Conservation (phyloP, 345 rosid species). For the Euclidium syriacum region DNA sequence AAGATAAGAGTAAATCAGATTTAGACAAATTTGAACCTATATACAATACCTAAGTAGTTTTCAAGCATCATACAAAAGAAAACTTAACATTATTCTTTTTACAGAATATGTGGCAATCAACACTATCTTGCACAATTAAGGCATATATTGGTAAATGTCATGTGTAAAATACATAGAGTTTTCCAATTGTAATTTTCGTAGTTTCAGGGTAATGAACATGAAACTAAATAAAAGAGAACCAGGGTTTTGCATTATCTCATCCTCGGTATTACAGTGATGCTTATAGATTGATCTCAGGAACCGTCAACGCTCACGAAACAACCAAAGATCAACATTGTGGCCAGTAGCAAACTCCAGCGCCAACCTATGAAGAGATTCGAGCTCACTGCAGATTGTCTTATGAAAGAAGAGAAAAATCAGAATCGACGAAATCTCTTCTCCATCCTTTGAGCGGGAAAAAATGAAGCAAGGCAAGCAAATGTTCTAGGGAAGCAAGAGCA, state of each 20-base stretch:
- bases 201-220: neutral
- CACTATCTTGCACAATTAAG: neutral
- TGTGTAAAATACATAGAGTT: neutral
- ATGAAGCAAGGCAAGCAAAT: neutral
- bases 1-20: constrained; percentile 4
- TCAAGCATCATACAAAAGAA: neutral
- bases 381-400: constrained; percentile 77
- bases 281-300: constrained; percentile 65
- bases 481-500: constrained; percentile 10
- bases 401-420: constrained; percentile 72
- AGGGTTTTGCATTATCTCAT: constrained; percentile 49
- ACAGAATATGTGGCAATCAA: neutral
- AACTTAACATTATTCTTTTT: neutral
- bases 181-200: neutral
- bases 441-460: constrained; percentile 22
- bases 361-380: constrained; percentile 68
- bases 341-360: constrained; percentile 73
- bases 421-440: constrained; percentile 63
- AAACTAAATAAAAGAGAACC: neutral
- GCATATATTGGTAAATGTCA: neutral
- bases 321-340: constrained; percentile 43
- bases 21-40: neutral
- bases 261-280: constrained; percentile 85
- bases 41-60: neutral
- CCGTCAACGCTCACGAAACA: constrained; percentile 56